Percentiles rank a stretch among this genome's conserved stretches.
Evolutionary conservation across 352 stramenopile genomes (phyloP).

Genomic region (Phytophthora capsici): DNA sequence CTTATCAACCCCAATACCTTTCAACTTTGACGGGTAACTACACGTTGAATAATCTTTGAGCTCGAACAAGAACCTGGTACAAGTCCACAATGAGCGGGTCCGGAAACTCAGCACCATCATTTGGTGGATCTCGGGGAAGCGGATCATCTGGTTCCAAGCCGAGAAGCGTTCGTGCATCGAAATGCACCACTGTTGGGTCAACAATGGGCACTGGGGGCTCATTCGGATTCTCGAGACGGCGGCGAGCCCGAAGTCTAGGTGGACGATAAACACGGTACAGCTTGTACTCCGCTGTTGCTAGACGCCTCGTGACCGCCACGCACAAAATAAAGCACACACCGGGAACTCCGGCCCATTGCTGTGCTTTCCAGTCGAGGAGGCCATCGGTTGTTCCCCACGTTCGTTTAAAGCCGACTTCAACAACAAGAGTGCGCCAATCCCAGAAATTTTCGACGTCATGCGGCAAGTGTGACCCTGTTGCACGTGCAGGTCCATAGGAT

Average conservation of each 20-base stretch:
- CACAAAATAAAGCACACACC: slow-evolving; percentile 8
- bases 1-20: too few species aligned
- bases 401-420: background rate
- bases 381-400: background rate
- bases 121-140: background rate
- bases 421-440: slow-evolving; percentile 1
- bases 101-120: too few species aligned
- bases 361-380: slow-evolving; percentile 5
- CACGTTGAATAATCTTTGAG: background rate
- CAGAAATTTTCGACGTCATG: background rate
- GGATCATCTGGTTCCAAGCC: background rate
- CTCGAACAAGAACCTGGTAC: background rate
- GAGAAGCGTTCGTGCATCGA: background rate
- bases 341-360: background rate
- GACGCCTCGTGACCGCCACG: background rate
- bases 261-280: background rate
- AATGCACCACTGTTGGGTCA: background rate
- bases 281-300: background rate
- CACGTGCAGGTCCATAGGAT: background rate
- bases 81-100: too few species aligned
- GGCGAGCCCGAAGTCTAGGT: too few species aligned
- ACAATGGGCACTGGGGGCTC: background rate
- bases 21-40: too few species aligned
- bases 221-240: background rate
- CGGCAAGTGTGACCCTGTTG: background rate